Conservation (phyloP, 208 protist species). For the Leishmania guyanensis region DNA sequence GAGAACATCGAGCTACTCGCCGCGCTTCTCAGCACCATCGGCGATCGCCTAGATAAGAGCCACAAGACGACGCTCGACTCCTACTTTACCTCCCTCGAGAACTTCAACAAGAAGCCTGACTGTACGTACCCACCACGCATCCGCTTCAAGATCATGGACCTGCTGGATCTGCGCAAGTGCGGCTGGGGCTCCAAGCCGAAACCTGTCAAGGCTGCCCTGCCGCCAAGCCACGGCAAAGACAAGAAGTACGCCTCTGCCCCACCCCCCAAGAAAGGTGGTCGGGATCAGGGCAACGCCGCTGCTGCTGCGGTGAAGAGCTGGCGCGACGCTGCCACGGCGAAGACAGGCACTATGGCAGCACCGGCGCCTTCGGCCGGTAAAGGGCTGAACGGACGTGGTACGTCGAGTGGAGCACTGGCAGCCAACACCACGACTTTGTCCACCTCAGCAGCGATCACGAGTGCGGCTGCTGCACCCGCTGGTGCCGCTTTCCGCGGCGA, state of each 20-base stretch:
- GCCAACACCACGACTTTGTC: not conserved
- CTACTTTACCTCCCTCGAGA: conserved; percentile 60
- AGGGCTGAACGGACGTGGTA: conserved; percentile 20
- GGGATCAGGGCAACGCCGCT: not conserved
- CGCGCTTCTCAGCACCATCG: conserved; percentile 75
- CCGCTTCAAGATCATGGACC: conserved; percentile 87
- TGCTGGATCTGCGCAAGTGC: conserved; percentile 77
- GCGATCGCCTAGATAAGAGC: conserved; percentile 64
- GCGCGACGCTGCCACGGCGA: conserved; percentile 4
- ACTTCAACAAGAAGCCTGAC: conserved; percentile 47
- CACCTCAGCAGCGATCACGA: conserved; percentile 4
- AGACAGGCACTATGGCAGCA: not conserved
- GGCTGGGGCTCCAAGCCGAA: conserved; percentile 50
- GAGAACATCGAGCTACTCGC: conserved; percentile 85
- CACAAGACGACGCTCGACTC: conserved; percentile 52
- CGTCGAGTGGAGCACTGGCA: not conserved
- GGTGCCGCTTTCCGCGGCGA: conserved; percentile 18
- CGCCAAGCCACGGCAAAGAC: conserved; percentile 7
- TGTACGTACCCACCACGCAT: conserved; percentile 79
- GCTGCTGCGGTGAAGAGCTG: conserved; percentile 20
- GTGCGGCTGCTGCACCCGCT: not conserved
- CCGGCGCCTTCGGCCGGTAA: not conserved
- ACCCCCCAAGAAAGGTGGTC: conserved; percentile 20
- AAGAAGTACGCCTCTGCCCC: conserved; percentile 9
- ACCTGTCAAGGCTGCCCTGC: conserved; percentile 21